phyloP scores from a whole-genome alignment of 768 basidiomycete species.

The Lentinula boryana region DNA sequence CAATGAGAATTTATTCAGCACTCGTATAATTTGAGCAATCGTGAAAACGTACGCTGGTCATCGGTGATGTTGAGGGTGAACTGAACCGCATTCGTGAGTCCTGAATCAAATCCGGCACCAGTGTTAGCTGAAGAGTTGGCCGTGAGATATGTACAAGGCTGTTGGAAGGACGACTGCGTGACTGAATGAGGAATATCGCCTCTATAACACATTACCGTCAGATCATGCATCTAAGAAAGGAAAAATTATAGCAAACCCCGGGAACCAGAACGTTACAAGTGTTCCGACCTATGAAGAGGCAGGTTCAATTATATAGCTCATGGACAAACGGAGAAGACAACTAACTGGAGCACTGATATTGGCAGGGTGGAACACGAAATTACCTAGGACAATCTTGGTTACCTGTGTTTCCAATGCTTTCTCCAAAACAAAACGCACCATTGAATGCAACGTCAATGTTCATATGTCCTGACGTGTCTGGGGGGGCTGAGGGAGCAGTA shows the following conservation, averaged over 20 bases:
- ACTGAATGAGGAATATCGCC: conserved; percentile 40
- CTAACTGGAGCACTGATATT: conserved; percentile 43
- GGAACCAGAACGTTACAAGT: conserved; percentile 49
- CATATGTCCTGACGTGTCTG: conserved; percentile 24
- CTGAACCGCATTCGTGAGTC: conserved; percentile 28
- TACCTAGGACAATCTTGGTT: background rate
- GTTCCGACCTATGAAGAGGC: conserved; percentile 15
- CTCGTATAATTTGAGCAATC: background rate
- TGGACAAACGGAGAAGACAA: no score
- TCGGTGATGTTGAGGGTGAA: conserved; percentile 46
- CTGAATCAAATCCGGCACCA: conserved; percentile 49
- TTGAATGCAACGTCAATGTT: conserved; percentile 41
- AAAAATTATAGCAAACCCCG: conserved; percentile 25
- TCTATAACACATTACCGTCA: conserved; percentile 22
- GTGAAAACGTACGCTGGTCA: conserved; percentile 34
- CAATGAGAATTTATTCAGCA: background rate
- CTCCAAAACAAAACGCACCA: conserved; percentile 1
- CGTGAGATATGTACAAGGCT: conserved; percentile 45
- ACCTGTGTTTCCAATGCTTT: background rate
- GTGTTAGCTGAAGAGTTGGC: conserved; percentile 24
- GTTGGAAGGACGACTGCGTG: conserved; percentile 49
- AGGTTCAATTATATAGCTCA: background rate
- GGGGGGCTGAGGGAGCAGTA: conserved; percentile 33
- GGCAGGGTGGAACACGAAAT: conserved; percentile 36
- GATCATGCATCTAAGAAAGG: background rate